Conservation (phyloP, 1,284 basidiomycete genomes). For the Thecaphora thlaspeos region DNA sequence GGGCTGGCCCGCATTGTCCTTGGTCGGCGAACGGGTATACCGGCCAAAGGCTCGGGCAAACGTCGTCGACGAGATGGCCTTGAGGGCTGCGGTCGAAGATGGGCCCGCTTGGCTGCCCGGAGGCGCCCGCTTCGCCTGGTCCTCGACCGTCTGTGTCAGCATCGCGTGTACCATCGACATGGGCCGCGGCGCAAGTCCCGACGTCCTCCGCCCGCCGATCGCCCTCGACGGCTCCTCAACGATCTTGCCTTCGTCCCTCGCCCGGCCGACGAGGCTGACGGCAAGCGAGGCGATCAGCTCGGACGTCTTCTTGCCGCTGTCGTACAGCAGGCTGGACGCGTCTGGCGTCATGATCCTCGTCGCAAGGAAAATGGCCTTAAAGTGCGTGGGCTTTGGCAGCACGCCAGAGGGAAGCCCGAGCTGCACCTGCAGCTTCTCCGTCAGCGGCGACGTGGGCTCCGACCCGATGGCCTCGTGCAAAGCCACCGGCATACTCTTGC, state of each 20-base stretch:
- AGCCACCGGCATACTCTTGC: slow-evolving; percentile 6
- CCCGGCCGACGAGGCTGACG: slow-evolving; percentile 70
- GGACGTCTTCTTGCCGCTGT: slow-evolving; percentile 67
- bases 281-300: slow-evolving; percentile 69
- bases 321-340: slow-evolving; percentile 70
- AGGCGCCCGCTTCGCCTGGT: slow-evolving; percentile 3
- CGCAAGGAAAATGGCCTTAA: slow-evolving; percentile 76
- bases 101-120: background rate
- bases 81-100: background rate
- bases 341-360: slow-evolving; percentile 85
- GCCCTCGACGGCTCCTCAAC: slow-evolving; percentile 57
- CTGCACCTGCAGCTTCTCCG: slow-evolving; percentile 4
- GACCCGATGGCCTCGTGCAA: slow-evolving; percentile 17
- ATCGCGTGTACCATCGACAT: background rate
- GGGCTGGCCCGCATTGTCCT: slow-evolving; percentile 30
- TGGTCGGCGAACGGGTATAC: slow-evolving; percentile 22
- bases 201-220: background rate
- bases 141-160: slow-evolving; percentile 1
- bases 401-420: background rate
- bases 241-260: slow-evolving; percentile 68
- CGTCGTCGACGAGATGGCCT: slow-evolving; percentile 30
- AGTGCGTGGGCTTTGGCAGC: slow-evolving; percentile 34
- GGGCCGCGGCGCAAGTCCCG: background rate
- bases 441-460: slow-evolving; percentile 2
- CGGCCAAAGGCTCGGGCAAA: slow-evolving; percentile 50